Percentiles rank a stretch among this genome's conserved stretches.
Evolutionary conservation across 495 filamentous ascomycete genomes (phyloP).

Genomic region (Hypoxylon rickii): DNA sequence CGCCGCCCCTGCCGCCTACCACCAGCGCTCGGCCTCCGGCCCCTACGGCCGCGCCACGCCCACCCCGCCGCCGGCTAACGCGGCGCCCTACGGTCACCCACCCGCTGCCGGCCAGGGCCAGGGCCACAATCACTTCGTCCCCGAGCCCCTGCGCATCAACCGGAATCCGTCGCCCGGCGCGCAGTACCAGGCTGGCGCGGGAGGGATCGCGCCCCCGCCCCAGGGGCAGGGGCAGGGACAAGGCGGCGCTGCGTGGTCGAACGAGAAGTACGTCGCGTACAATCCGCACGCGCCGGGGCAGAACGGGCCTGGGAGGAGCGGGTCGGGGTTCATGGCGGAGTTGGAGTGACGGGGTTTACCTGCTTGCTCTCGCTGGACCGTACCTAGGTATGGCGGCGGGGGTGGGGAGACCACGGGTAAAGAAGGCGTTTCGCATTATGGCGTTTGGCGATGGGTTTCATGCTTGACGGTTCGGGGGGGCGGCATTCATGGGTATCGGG

Average conservation of each 20-base stretch:
- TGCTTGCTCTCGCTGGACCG: too few relatives aligned
- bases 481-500: too few relatives aligned
- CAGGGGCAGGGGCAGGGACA: neutral
- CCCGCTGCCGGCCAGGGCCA: neutral
- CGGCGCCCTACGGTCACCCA: neutral
- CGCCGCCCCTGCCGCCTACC: too few relatives aligned
- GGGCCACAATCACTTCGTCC: neutral
- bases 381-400: too few relatives aligned
- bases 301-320: neutral
- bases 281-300: neutral
- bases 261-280: conserved; percentile 3
- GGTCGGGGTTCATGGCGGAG: conserved; percentile 15
- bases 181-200: neutral
- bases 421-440: too few relatives aligned
- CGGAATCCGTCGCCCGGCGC: neutral
- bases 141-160: conserved; percentile 27
- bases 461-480: too few relatives aligned
- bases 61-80: too few relatives aligned
- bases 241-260: conserved; percentile 2
- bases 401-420: too few relatives aligned
- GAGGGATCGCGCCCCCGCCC: neutral
- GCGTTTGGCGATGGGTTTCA: too few relatives aligned
- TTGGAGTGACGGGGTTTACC: conserved; percentile 18
- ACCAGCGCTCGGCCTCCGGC: too few relatives aligned
- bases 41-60: too few relatives aligned